Conservation (phyloP, 2,329 filamentous ascomycete species). For the Trichoderma sp. region DNA sequence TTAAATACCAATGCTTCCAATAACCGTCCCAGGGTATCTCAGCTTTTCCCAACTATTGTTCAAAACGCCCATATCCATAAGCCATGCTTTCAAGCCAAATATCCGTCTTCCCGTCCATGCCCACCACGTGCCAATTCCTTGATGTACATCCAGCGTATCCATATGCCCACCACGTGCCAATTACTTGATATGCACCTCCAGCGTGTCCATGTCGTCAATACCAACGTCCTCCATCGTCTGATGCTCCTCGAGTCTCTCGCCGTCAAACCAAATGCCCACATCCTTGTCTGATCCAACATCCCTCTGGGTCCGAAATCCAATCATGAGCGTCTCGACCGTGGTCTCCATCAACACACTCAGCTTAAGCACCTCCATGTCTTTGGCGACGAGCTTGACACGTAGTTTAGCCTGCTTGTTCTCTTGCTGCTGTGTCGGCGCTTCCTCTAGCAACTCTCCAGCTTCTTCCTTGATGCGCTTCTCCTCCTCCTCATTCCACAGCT, state of each 20-base stretch:
- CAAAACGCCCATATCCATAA: constrained; percentile 17
- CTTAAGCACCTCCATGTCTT: constrained; percentile 48
- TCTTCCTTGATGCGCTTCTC: constrained; percentile 46
- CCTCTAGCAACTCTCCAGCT: constrained; percentile 39
- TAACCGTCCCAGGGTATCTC: constrained; percentile 29
- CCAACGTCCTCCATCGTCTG: constrained; percentile 63
- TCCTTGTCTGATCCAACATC: constrained; percentile 48
- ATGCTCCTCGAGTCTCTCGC: constrained; percentile 63
- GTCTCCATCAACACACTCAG: constrained; percentile 54
- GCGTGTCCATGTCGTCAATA: constrained; percentile 68
- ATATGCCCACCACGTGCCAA: constrained; percentile 44
- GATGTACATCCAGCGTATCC: constrained; percentile 71
- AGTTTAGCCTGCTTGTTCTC: constrained; percentile 38
- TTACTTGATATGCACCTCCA: constrained; percentile 69
- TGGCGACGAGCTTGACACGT: constrained; percentile 53
- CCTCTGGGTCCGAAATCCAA: constrained; percentile 56
- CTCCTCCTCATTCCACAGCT: constrained; percentile 48
- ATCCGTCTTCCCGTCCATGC: background rate
- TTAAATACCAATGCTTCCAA: constrained; percentile 7
- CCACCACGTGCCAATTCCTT: constrained; percentile 37
- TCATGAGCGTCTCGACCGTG: constrained; percentile 58
- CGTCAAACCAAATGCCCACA: constrained; percentile 69
- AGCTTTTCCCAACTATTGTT: constrained; percentile 23
- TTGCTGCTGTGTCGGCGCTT: constrained; percentile 26
- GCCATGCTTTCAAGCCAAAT: background rate